These are phyloP conservation scores for Smittium culicis DNA, from an alignment of 371 early-diverging fungal genomes.

Conservation along the genomic window DNA sequence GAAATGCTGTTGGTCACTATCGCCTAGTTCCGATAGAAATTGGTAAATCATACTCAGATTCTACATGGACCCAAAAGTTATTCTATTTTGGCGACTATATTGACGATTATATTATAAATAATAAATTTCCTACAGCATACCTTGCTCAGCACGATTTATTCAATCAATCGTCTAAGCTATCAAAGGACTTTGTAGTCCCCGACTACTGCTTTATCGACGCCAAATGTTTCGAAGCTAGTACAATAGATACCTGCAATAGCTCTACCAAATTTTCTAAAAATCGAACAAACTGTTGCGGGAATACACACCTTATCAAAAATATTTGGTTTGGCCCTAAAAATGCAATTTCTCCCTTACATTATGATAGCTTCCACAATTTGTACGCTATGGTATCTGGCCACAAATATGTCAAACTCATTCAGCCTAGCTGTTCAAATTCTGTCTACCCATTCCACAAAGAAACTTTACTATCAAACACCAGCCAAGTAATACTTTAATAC, in stretches of 20 bases:
- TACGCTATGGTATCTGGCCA: conserved; percentile 75
- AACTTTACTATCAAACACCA: conserved; percentile 55
- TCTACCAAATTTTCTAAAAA: too few relatives aligned
- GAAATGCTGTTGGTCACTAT: conserved; percentile 42
- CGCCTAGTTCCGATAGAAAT: conserved; percentile 80
- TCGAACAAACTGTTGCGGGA: background rate
- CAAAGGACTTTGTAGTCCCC: conserved; percentile 55
- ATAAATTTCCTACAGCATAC: conserved; percentile 43
- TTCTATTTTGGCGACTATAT: conserved; percentile 64
- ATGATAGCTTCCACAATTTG: conserved; percentile 71
- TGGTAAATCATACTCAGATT: conserved; percentile 60
- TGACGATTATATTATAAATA: conserved; percentile 29
- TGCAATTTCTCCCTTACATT: conserved; percentile 78
- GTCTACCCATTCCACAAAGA: conserved; percentile 42
- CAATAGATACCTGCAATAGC: too few relatives aligned
- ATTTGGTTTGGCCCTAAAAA: conserved; percentile 82
- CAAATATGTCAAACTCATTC: conserved; percentile 62
- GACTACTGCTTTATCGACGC: conserved; percentile 55
- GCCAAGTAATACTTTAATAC: conserved; percentile 38
- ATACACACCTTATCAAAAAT: conserved; percentile 41
- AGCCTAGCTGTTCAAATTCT: conserved; percentile 39
- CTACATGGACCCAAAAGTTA: conserved; percentile 60
- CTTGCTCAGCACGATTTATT: conserved; percentile 84
- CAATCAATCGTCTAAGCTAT: conserved; percentile 57
- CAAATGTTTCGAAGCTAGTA: conserved; percentile 7